Base-by-base conservation (phyloP, 208 protist genomes). In the Leishmania tarentolae region DNA sequence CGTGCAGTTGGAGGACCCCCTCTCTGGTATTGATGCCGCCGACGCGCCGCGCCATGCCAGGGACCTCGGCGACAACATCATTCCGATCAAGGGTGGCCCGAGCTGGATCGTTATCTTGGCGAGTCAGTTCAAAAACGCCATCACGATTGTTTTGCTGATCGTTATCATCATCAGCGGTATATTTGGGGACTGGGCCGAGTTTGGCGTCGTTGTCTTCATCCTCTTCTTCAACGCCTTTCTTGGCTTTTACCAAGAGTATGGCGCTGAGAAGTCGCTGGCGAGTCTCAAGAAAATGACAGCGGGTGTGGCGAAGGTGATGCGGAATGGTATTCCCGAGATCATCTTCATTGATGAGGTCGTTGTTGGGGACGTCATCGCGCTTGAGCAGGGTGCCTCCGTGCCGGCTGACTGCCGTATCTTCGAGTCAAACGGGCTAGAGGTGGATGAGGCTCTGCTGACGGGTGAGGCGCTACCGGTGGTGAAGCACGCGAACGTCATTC, bases 371-470 rank as follows among this genome's bases (percentile, higher is more conserved):
- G 82, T 99, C 66, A 86, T 99, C 35, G 86, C 93, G 68, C 84
- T 99, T 15, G 90, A 95, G 44, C 87, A 94, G 65, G 99, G 99
- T 66, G 91, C 98, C 81, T 91, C 90, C 21, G 83, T 99, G 21
- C 93, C 96, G 44, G 98, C 98, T 37, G 99, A 99, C 88, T 98
- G 98, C 79, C 82, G 99, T 47, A 80, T 99, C 52, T 86, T 99
- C 57, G 89, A 97, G 37, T 92, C 80, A 19, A 96, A 94, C 77
- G 87, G 86, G n/a, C 77, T 97, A 31, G 90, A 97, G 81, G 87
- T 97, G 56, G 98, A 99, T 80, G 98, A 99, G 81, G 95, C 96
- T 17, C 86, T 95, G 37, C 87, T 99, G 75, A 99, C 98, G 28
- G 98, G 98, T 35, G 97, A 99, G 87, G 93, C 92, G 37, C 63